Percentiles rank a stretch among this genome's conserved stretches.
These are phyloP conservation scores for Cryptomeria japonica DNA, from an alignment of 75 land plant genomes.

Conservation along the genomic window DNA sequence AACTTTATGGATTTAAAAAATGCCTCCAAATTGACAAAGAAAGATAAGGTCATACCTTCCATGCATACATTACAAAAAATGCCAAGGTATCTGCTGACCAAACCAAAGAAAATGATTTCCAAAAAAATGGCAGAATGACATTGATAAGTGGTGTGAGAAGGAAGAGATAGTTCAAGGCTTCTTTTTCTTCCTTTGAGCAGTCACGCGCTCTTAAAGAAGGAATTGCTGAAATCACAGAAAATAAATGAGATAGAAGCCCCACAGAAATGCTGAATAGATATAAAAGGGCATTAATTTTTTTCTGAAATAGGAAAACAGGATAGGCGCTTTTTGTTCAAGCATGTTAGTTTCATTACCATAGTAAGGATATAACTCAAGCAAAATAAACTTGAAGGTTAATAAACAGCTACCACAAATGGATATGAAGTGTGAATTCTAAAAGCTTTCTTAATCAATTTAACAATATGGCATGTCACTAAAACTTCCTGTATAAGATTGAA, in stretches of 20 bases:
- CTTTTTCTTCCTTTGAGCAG: slow-evolving; percentile 94
- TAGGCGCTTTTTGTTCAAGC: neutral
- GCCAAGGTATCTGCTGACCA: slow-evolving; percentile 95
- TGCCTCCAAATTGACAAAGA: neutral
- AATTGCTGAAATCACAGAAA: slow-evolving; percentile 60
- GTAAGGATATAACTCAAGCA: neutral
- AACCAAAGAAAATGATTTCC: slow-evolving; percentile 91
- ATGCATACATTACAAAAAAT: slow-evolving; percentile 89
- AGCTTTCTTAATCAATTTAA: neutral
- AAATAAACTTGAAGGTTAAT: neutral
- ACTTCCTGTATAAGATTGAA: neutral
- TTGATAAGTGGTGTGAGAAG: slow-evolving; percentile 79
- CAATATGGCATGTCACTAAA: neutral
- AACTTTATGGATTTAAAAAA: neutral
- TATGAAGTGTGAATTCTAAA: neutral
- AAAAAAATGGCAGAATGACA: slow-evolving; percentile 79
- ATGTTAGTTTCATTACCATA: neutral
- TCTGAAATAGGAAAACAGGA: neutral
- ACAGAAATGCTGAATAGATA: neutral
- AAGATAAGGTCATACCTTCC: slow-evolving; percentile 71
- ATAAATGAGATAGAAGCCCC: neutral
- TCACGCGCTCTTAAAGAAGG: slow-evolving; percentile 96
- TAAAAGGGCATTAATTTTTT: neutral
- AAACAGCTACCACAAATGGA: neutral
- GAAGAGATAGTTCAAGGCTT: slow-evolving; percentile 95